Percentiles rank a stretch among this genome's conserved stretches.
Conservation (phyloP, 495 filamentous ascomycete genomes). For the Aspergillus sclerotioniger region DNA sequence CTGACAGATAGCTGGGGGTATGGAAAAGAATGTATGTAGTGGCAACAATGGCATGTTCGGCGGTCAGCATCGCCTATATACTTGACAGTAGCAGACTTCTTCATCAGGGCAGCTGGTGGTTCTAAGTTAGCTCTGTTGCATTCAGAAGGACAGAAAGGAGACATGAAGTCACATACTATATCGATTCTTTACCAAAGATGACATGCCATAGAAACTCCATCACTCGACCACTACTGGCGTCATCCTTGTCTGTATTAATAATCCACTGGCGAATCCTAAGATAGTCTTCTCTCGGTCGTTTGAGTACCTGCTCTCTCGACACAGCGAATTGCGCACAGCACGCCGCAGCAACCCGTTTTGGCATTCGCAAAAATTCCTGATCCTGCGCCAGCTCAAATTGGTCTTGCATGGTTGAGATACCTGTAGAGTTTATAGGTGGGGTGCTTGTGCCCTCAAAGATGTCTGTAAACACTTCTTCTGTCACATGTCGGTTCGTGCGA, state of each 20-base stretch:
- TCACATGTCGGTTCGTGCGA: slow-evolving; percentile 57
- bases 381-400: neutral
- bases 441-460: slow-evolving; percentile 54
- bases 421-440: slow-evolving; percentile 40
- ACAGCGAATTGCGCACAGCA: slow-evolving; percentile 72
- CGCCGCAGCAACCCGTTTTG: slow-evolving; percentile 38
- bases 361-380: slow-evolving; percentile 29
- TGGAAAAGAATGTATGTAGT: neutral
- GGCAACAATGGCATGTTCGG: neutral
- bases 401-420: slow-evolving; percentile 23
- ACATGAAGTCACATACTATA: slow-evolving; percentile 37
- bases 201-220: slow-evolving; percentile 76
- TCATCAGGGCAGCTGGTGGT: slow-evolving; percentile 43
- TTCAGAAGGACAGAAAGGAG: neutral
- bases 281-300: slow-evolving; percentile 58
- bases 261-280: slow-evolving; percentile 66
- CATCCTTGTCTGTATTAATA: slow-evolving; percentile 54
- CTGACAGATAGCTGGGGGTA: neutral
- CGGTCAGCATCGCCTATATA: slow-evolving; percentile 45
- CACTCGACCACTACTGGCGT: slow-evolving; percentile 65
- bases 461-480: slow-evolving; percentile 51
- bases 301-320: slow-evolving; percentile 49
- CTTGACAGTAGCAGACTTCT: slow-evolving; percentile 48
- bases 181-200: slow-evolving; percentile 54
- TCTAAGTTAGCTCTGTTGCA: slow-evolving; percentile 4